phyloP scores from a whole-genome alignment of 2,329 filamentous ascomycete species.

The Apiospora phragmitis region DNA sequence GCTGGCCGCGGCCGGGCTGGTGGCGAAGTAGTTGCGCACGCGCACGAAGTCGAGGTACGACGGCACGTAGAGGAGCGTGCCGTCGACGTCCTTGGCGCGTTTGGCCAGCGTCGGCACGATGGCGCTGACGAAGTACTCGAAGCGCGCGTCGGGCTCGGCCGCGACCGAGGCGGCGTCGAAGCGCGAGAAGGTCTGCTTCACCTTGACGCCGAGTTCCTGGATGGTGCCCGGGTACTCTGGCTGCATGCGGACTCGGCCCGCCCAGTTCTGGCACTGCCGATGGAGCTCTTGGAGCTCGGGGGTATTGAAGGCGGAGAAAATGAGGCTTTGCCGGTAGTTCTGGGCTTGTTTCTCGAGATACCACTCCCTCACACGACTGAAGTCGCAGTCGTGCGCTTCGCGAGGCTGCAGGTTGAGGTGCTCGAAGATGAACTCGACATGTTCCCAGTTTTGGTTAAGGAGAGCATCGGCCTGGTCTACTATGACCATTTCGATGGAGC shows the following conservation, averaged over 20 bases:
- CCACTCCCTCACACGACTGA: conserved; percentile 85
- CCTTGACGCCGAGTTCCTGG: conserved; percentile 68
- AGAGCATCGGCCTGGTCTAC: conserved; percentile 91
- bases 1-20: conserved; percentile 54
- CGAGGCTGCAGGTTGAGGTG: conserved; percentile 90
- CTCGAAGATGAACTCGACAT: conserved; percentile 87
- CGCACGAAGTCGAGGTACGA: conserved; percentile 95
- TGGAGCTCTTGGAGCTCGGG: conserved; percentile 84
- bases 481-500: conserved; percentile 87
- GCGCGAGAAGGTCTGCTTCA: conserved; percentile 86
- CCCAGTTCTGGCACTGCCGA: conserved; percentile 74
- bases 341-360: conserved; percentile 87
- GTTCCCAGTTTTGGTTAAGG: conserved; percentile 98
- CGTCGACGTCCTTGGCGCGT: conserved; percentile 61
- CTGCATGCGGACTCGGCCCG: conserved; percentile 75
- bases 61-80: conserved; percentile 86
- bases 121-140: conserved; percentile 85
- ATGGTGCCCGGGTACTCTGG: conserved; percentile 71
- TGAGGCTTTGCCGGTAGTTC: conserved; percentile 80
- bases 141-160: conserved; percentile 82
- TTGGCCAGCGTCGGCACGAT: conserved; percentile 75
- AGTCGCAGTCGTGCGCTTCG: conserved; percentile 89
- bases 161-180: conserved; percentile 72
- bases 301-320: conserved; percentile 80
- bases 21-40: conserved; percentile 88